Conservation (phyloP, 208 protist genomes). For the Leishmania mexicana region DNA sequence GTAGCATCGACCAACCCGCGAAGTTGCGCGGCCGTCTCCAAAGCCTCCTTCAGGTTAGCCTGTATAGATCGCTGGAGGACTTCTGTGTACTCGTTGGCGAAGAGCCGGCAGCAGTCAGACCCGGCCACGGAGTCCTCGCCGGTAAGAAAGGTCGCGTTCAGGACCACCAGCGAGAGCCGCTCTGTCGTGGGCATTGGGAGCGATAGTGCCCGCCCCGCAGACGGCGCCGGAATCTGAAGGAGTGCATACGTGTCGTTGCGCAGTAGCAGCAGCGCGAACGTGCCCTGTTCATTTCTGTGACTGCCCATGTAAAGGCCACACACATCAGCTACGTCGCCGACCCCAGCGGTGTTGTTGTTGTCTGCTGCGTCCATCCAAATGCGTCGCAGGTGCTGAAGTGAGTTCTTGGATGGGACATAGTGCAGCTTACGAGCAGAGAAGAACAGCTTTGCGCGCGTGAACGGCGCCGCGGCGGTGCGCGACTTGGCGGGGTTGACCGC, state of each 20-base stretch:
- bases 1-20: slow-evolving; percentile 10
- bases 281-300: slow-evolving; percentile 32
- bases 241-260: slow-evolving; percentile 48
- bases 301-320: slow-evolving; percentile 57
- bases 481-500: slow-evolving; percentile 65
- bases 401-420: slow-evolving; percentile 36
- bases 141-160: slow-evolving; percentile 67
- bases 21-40: slow-evolving; percentile 3
- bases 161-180: slow-evolving; percentile 43
- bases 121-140: slow-evolving; percentile 51
- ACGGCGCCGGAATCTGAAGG: slow-evolving; percentile 62
- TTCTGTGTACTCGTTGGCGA: slow-evolving; percentile 78
- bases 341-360: slow-evolving; percentile 5
- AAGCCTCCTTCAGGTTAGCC: slow-evolving; percentile 14
- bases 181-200: slow-evolving; percentile 36
- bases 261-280: slow-evolving; percentile 46
- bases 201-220: slow-evolving; percentile 35
- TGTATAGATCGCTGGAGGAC: slow-evolving; percentile 23
- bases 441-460: slow-evolving; percentile 67
- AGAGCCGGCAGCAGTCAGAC: slow-evolving; percentile 64
- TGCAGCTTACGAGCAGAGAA: slow-evolving; percentile 56
- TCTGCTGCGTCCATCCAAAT: slow-evolving; percentile 14
- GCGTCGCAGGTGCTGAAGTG: slow-evolving; percentile 26
- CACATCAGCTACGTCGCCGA: slow-evolving; percentile 53
- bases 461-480: slow-evolving; percentile 55